phyloP scores from a whole-genome alignment of 2,329 filamentous ascomycete species.

The Claviceps sp. region DNA sequence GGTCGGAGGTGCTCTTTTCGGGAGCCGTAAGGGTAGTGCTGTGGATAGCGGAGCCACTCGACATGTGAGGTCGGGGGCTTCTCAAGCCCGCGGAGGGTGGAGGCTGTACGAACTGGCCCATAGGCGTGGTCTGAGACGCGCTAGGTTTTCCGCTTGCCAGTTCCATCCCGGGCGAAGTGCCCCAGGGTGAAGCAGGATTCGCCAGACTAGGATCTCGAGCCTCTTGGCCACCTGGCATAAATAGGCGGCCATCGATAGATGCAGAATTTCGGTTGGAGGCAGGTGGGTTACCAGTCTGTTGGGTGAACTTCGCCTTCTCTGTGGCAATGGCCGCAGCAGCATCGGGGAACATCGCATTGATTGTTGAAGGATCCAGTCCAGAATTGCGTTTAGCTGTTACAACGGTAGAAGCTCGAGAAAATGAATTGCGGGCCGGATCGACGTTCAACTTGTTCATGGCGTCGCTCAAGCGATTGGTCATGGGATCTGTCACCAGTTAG shows the following conservation, averaged over 20 bases:
- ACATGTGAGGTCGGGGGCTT: conserved; percentile 61
- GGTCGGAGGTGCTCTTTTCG: conserved; percentile 54
- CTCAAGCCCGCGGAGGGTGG: conserved; percentile 60
- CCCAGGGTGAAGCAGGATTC: conserved; percentile 59
- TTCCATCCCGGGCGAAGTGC: conserved; percentile 35
- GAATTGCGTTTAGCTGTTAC: conserved; percentile 74
- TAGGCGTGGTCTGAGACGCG: conserved; percentile 56
- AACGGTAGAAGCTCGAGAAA: conserved; percentile 67
- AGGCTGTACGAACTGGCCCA: conserved; percentile 91
- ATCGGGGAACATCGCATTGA: conserved; percentile 98
- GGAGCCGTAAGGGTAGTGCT: conserved; percentile 64
- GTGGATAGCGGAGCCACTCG: conserved; percentile 59
- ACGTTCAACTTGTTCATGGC: conserved; percentile 92
- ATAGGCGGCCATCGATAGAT: conserved; percentile 61
- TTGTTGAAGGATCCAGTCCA: conserved; percentile 80
- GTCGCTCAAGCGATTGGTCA: conserved; percentile 91
- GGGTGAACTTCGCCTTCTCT: conserved; percentile 94
- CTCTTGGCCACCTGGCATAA: conserved; percentile 47
- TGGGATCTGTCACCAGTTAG: conserved; percentile 53
- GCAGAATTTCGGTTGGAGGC: conserved; percentile 88
- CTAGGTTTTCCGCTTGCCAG: conserved; percentile 55
- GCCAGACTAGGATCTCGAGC: conserved; percentile 15
- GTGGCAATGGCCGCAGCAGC: conserved; percentile 96
- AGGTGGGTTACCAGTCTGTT: conserved; percentile 81
- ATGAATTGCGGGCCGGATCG: conserved; percentile 74